These are phyloP conservation scores for Mycena kentingensis DNA, from an alignment of 768 basidiomycete genomes.

Conservation along the genomic window DNA sequence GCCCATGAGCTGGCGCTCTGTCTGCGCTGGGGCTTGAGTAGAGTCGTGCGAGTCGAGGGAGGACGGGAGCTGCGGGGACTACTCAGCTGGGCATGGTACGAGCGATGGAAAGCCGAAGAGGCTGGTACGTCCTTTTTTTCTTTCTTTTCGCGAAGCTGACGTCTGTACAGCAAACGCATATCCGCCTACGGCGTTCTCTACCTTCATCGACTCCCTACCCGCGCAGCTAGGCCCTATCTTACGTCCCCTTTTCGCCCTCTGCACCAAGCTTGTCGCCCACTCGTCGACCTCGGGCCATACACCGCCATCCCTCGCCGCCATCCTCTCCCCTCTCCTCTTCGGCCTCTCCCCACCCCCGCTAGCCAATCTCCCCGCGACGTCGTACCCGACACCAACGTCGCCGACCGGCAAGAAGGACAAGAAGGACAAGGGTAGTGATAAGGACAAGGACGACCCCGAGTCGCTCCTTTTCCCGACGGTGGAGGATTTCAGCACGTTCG, in stretches of 20 bases:
- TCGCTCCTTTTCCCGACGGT: slow-evolving; percentile 24
- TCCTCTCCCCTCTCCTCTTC: slow-evolving; percentile 57
- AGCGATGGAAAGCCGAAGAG: slow-evolving; percentile 81
- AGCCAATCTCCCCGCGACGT: neutral
- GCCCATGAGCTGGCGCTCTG: slow-evolving; percentile 91
- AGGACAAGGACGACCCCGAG: slow-evolving; percentile 7
- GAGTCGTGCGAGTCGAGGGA: slow-evolving; percentile 70
- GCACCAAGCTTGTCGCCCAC: slow-evolving; percentile 82
- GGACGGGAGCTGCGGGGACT: slow-evolving; percentile 81
- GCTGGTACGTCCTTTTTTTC: slow-evolving; percentile 52
- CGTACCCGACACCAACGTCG: slow-evolving; percentile 1
- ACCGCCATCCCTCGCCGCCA: slow-evolving; percentile 83
- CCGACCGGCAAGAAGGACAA: neutral
- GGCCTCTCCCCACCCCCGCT: slow-evolving; percentile 6
- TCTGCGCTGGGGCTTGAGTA: slow-evolving; percentile 87
- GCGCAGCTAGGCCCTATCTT: slow-evolving; percentile 71
- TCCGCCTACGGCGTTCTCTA: slow-evolving; percentile 69
- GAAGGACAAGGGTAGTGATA: slow-evolving; percentile 6
- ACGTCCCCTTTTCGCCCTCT: slow-evolving; percentile 73
- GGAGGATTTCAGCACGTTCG: slow-evolving; percentile 36
- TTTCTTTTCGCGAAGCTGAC: neutral
- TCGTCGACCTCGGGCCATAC: slow-evolving; percentile 86
- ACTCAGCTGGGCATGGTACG: slow-evolving; percentile 82
- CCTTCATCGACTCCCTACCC: slow-evolving; percentile 66
- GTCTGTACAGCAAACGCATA: slow-evolving; percentile 55